These are phyloP conservation scores for Misopates orontium DNA, from an alignment of 257 asterid genomes.

Conservation along the genomic window DNA sequence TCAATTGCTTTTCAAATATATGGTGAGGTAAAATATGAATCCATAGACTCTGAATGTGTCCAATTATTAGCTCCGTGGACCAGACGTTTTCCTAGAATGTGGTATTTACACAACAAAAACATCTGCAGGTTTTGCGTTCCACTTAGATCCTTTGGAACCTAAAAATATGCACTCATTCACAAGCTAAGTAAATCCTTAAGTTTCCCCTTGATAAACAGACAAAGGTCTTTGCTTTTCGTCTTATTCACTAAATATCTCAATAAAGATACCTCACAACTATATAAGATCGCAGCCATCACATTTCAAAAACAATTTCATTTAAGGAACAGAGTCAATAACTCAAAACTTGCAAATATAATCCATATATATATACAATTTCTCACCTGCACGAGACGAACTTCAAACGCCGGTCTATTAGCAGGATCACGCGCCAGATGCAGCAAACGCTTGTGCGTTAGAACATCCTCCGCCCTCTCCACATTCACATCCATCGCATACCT, in stretches of 20 bases:
- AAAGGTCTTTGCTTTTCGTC: not conserved
- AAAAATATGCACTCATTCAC: no score
- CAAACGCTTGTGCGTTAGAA: conserved; percentile 80
- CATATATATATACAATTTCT: no score
- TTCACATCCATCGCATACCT: conserved; percentile 98
- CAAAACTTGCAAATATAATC: not conserved
- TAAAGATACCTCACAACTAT: no score
- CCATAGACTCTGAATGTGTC: no score
- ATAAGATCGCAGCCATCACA: no score
- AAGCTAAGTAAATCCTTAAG: not conserved
- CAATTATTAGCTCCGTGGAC: not conserved
- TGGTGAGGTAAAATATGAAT: not conserved
- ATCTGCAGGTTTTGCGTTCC: no score
- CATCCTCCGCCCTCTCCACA: conserved; percentile 97
- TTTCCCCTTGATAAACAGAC: not conserved
- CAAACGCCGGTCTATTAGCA: conserved; percentile 83
- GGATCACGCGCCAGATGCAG: conserved; percentile 88
- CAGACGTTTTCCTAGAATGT: not conserved
- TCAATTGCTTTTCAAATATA: conserved; percentile 2
- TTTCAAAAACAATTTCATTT: not conserved
- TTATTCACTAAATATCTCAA: no score
- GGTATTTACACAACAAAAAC: no score
- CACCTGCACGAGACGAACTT: conserved; percentile 98
- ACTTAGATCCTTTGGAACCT: no score
- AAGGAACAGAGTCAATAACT: not conserved